Base-by-base conservation (phyloP, 495 filamentous ascomycete genomes). In the Neurospora hispaniola region DNA sequence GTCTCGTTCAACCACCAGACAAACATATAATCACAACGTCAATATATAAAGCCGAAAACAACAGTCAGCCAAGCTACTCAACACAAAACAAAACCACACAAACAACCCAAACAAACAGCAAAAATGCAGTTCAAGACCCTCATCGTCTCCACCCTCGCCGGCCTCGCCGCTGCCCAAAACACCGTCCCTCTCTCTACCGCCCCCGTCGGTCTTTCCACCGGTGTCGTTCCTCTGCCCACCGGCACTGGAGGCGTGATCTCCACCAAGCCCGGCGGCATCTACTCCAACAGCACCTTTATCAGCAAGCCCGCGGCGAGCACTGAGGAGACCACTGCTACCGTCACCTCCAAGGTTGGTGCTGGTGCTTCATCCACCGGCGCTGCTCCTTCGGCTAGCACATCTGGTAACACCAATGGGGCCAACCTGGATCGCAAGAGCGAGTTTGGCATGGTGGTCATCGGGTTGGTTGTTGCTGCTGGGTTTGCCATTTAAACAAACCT, bases 401-500 rank as follows among this genome's bases (percentile, higher is more conserved):
- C 41, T 42, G 41, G 42, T 2, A 42, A 18, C 69, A 14, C 31
- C 69, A 71, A 41, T 41, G 69, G 69, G 0, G 40, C 18, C 69
- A 38, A 23, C 27, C 35, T 66, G 54, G 54, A 66, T 66, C 38
- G 54, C 54, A 66, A 66, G 54, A 66, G 54, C 5, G 71, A 75
- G 72, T 71, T 77, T 18, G 74, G 74, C n/a, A 71, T 75, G 62
- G 74, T 68, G 54, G 72, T 70, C 59, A n/a, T 71, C 41, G 76
- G 80, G 77, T 35, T 82, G 48, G 54, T 80, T 70, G 38, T 82
- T 70, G 38, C 76, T 74, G 70, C 76, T 75, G 75, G 82, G 79
- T 59, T 84, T 70, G 41, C 77, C 75, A 76, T 82, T 79, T 81
- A 84, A 42, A 81, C 9, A 84, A 42, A 81, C 9, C 48, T 27